These are phyloP conservation scores for Thuja plicata DNA, from an alignment of 83 land plant species.

Conservation along the genomic window DNA sequence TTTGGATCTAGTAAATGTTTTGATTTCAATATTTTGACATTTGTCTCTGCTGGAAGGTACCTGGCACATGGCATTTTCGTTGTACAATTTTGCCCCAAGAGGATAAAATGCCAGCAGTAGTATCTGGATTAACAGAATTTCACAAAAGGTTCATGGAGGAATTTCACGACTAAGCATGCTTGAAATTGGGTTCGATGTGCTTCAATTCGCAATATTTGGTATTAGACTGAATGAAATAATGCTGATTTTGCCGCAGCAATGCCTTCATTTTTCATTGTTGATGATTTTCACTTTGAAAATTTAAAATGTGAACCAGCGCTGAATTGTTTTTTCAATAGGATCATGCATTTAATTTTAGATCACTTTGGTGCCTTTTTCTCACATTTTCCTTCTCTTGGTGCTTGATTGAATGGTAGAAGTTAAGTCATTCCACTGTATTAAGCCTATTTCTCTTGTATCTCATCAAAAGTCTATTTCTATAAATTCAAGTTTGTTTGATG, in stretches of 20 bases:
- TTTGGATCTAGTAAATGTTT: background rate
- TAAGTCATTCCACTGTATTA: background rate
- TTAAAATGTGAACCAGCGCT: background rate
- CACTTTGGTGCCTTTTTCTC: background rate
- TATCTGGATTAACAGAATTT: constrained; percentile 50
- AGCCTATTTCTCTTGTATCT: too few species aligned
- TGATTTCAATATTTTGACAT: background rate
- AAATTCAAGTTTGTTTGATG: too few species aligned
- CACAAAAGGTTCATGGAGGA: constrained; percentile 69
- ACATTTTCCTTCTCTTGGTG: background rate
- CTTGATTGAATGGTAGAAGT: background rate
- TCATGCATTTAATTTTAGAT: background rate
- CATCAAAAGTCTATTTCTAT: too few species aligned
- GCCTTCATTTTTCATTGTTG: background rate
- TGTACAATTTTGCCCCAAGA: constrained; percentile 79
- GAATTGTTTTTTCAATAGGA: background rate
- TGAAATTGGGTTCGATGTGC: background rate
- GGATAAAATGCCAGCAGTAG: constrained; percentile 65
- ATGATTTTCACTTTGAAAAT: background rate
- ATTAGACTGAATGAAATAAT: background rate
- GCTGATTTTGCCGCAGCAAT: background rate
- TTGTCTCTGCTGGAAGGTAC: constrained; percentile 35
- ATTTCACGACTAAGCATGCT: constrained; percentile 40
- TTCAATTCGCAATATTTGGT: background rate
- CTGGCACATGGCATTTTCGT: constrained; percentile 78